Evolutionary conservation across 805 yeast species (phyloP), one percentile per base, ranked within the genome.

Genomic region (Kuraishia ogatae): DNA sequence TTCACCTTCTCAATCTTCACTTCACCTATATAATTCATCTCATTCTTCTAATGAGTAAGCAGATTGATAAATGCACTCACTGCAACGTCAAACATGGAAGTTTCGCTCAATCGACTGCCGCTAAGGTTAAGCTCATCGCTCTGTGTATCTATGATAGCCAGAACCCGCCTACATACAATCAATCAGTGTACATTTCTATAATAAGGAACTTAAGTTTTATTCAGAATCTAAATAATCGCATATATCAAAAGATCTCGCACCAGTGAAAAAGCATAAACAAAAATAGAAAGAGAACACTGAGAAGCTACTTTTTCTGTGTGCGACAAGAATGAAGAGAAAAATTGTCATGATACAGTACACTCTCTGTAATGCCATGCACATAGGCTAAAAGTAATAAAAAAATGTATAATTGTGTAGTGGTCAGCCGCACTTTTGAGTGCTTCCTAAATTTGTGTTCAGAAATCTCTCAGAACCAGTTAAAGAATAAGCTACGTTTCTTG

Each of bases 201-300:
- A 35, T 35, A 35, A 26, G 11, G 21, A 23, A 52, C 35, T 39
- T 11, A 39, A 19, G n/a, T 10, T 39, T 22, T 52, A 52, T 39
- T 24, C 50, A 55, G 43, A 51, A 53, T 24, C 50, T n/a, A 50
- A n/a, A 23, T 20, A 28, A 49, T n/a, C n/a, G n/a, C n/a, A n/a
- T n/a, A 20, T 28, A 22, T 26, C 39, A 24, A 19, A 20, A n/a
- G 6, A 26, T 39, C 21, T n/a, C 43, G 19, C 35, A 28, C 39
- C 28, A 39, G 39, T 29, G 22, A 50, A 39, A 15, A 35, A 22
- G 19, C 11, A 23, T 52, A 51, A 5, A 11, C 20, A 46, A 50
- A 35, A 28, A 50, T 43, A 28, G 35, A n/a, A 50, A 20, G n/a
- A 49, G 10, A 4, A 46, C 24, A 47, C 43, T 8, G 13, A 35